These are phyloP conservation scores for Pyrrhoderma lamaoense DNA, from an alignment of 1,284 basidiomycete genomes.

Conservation along the genomic window DNA sequence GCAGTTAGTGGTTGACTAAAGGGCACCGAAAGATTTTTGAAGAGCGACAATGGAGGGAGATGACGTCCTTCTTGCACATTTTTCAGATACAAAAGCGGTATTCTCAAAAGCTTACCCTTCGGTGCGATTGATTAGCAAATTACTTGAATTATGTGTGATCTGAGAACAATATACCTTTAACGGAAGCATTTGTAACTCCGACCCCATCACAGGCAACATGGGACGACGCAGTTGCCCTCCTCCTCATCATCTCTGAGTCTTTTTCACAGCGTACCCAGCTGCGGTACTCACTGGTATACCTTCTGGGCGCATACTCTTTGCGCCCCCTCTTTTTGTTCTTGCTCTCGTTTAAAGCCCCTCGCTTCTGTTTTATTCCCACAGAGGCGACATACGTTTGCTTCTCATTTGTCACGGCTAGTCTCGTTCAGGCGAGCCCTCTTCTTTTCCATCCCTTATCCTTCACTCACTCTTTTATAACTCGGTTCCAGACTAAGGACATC, in stretches of 20 bases:
- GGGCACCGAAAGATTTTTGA: too few relatives aligned
- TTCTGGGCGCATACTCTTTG: neutral
- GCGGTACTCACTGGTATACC: neutral
- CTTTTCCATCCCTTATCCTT: neutral
- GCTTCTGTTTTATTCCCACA: conserved; percentile 3
- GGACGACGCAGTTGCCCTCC: neutral
- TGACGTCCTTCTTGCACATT: too few relatives aligned
- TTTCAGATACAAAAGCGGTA: too few relatives aligned
- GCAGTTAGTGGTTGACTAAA: too few relatives aligned
- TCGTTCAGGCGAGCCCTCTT: neutral
- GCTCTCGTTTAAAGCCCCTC: conserved; percentile 1
- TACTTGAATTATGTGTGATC: too few relatives aligned
- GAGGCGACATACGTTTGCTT: conserved; percentile 4
- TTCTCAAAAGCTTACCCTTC: too few relatives aligned
- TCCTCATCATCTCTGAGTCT: conserved; percentile 7
- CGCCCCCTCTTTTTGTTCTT: neutral
- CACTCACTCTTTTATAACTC: neutral
- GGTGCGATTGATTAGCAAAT: too few relatives aligned
- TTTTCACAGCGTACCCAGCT: conserved; percentile 2
- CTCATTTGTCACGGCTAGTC: conserved; percentile 1
- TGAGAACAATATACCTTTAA: neutral
- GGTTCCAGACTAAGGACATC: neutral
- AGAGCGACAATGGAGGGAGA: too few relatives aligned
- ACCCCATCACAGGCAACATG: neutral
- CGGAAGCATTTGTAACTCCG: neutral